phyloP scores from a whole-genome alignment of 208 protist genomes.

The Acanthamoeba quina region DNA sequence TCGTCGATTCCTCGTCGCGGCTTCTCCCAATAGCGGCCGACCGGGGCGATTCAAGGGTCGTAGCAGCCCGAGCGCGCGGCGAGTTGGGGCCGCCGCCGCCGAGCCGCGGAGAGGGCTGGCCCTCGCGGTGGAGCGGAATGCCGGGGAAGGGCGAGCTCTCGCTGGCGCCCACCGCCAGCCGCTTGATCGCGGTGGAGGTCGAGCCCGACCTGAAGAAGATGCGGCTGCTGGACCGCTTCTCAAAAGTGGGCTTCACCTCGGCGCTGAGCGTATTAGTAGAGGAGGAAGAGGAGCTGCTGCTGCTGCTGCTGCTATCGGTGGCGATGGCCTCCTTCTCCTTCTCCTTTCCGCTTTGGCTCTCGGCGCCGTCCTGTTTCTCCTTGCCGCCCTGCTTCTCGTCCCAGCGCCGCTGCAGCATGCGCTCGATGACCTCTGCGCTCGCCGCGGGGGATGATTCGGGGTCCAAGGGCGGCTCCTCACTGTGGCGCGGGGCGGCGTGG shows the following conservation, averaged over 20 bases:
- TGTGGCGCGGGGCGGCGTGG: not conserved
- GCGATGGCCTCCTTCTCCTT: not conserved
- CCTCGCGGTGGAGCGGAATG: slow-evolving; percentile 29
- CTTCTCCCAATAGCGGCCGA: not conserved
- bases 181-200: not conserved
- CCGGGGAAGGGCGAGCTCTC: slow-evolving; percentile 20
- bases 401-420: not conserved
- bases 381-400: not conserved
- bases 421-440: not conserved
- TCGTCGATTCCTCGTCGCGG: not conserved
- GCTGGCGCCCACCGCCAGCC: not conserved
- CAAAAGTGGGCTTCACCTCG: not conserved
- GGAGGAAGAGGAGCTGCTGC: not conserved
- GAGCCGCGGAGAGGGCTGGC: not conserved
- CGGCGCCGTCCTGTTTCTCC: not conserved
- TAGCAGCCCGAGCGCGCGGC: not conserved
- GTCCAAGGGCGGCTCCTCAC: not conserved
- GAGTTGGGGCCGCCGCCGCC: not conserved
- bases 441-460: not conserved
- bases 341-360: not conserved
- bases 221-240: slow-evolving; percentile 1
- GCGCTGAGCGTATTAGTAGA: not conserved
- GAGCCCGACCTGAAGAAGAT: not conserved
- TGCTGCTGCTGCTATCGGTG: not conserved
- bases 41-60: not conserved